phyloP scores from a whole-genome alignment of 192 early-diverging fungal genomes.

The Coemansia sp. region DNA sequence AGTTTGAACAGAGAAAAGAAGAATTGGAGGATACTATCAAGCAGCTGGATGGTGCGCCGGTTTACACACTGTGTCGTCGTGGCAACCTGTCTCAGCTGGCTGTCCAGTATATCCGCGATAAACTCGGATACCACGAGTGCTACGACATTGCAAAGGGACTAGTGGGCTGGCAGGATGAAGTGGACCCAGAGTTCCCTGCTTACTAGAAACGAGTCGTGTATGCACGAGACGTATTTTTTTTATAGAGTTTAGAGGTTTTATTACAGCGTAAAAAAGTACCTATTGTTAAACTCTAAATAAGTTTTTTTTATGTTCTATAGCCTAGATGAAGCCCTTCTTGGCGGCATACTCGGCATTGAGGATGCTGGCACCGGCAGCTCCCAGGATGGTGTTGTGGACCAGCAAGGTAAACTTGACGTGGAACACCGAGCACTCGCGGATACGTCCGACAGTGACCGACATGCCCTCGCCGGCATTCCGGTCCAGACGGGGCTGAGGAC shows the following conservation, averaged over 20 bases:
- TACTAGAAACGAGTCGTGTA: too few species aligned
- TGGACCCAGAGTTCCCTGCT: conserved; percentile 79
- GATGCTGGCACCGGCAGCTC: conserved; percentile 91
- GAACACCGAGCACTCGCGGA: conserved; percentile 80
- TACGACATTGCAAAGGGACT: conserved; percentile 85
- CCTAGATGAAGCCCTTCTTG: conserved; percentile 62
- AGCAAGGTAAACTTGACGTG: conserved; percentile 90
- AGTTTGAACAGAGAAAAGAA: conserved; percentile 22
- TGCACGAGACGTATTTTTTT: too few species aligned
- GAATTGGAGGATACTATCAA: conserved; percentile 43
- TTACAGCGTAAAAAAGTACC: too few species aligned
- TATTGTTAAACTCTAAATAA: too few species aligned
- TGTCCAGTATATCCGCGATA: conserved; percentile 65
- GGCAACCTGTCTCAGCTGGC: conserved; percentile 92
- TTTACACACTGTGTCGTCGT: conserved; percentile 82
- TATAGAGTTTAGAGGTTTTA: too few species aligned
- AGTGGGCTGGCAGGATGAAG: conserved; percentile 63
- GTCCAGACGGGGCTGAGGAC: conserved; percentile 95
- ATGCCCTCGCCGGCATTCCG: conserved; percentile 79
- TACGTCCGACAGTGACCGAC: conserved; percentile 89
- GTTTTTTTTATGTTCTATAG: too few species aligned
- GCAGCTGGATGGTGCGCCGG: conserved; percentile 40
- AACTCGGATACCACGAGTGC: conserved; percentile 57
- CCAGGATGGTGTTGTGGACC: conserved; percentile 94
- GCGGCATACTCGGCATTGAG: conserved; percentile 93